A percentile compares a stretch with the other conserved stretches of the same genome.
phyloP scores from a whole-genome alignment of 1,284 basidiomycete species.

The Lignosus rhinocerotis region DNA sequence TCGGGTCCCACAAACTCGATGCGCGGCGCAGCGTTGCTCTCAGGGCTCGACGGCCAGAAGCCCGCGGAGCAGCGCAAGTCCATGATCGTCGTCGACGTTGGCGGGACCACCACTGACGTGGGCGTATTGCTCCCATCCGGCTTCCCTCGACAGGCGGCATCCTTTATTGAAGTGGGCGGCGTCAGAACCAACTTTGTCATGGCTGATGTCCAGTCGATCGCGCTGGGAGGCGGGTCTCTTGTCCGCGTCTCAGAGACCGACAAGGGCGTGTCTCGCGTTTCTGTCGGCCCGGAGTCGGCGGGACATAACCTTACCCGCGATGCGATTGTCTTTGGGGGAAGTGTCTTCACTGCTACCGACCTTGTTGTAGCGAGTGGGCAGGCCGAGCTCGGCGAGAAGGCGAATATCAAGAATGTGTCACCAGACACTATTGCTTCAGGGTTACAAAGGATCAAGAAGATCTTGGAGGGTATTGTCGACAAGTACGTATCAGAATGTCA shows the following conservation, averaged over 20 bases:
- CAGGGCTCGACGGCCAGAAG: constrained; percentile 41
- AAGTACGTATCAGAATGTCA: constrained; percentile 18
- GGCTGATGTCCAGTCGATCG: constrained; percentile 53
- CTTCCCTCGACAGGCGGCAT: constrained; percentile 47
- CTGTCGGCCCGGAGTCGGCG: constrained; percentile 58
- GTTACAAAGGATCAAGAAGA: constrained; percentile 43
- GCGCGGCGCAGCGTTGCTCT: constrained; percentile 58
- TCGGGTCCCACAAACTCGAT: constrained; percentile 64
- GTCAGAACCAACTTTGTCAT: constrained; percentile 48
- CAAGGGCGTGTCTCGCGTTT: constrained; percentile 31
- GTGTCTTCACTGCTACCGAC: constrained; percentile 54
- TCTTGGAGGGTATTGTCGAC: constrained; percentile 47
- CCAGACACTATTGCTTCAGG: constrained; percentile 33
- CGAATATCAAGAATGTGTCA: constrained; percentile 34
- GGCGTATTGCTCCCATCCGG: constrained; percentile 52
- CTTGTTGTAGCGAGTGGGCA: constrained; percentile 43
- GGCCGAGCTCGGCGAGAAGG: constrained; percentile 39
- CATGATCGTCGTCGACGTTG: constrained; percentile 57
- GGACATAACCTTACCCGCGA: constrained; percentile 51
- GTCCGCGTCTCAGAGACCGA: constrained; percentile 34
- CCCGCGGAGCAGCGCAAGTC: constrained; percentile 36
- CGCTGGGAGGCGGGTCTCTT: constrained; percentile 56
- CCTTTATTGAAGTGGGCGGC: constrained; percentile 44
- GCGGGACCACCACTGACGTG: constrained; percentile 57
- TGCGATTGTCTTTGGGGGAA: constrained; percentile 50